phyloP scores from a whole-genome alignment of 345 rosid genomes.

The Brassica napus region DNA sequence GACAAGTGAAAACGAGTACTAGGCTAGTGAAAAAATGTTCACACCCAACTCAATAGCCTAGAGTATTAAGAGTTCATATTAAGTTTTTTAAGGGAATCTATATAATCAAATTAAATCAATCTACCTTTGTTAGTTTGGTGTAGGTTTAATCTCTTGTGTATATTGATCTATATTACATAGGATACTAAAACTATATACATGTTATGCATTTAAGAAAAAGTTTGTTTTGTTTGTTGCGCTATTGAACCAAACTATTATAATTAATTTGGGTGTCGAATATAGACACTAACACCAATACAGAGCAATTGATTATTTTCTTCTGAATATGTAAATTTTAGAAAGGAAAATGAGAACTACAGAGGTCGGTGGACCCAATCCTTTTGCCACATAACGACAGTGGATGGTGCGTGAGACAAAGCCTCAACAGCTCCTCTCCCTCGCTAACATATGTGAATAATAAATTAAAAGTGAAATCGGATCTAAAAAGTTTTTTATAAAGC shows the following conservation, averaged over 20 bases:
- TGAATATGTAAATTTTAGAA: constrained; percentile 27
- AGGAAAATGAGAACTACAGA: constrained; percentile 45
- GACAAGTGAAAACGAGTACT: constrained; percentile 35
- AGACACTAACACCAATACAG: constrained; percentile 51
- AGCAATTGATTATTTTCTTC: constrained; percentile 2
- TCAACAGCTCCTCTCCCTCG: constrained; percentile 53
- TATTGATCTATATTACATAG: constrained; percentile 6
- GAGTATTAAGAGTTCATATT: constrained; percentile 13
- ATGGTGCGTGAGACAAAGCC: constrained; percentile 63
- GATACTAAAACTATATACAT: constrained; percentile 19
- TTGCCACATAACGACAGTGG: constrained; percentile 60
- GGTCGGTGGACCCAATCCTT: constrained; percentile 88
- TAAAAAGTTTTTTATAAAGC: constrained; percentile 1
- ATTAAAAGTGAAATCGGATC: not conserved
- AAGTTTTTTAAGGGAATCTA: not conserved
- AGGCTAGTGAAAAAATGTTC: not conserved
- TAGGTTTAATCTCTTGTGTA: not conserved
- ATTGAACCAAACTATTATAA: not conserved
- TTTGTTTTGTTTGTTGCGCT: constrained; percentile 20
- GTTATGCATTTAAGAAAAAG: not conserved
- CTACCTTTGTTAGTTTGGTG: constrained; percentile 7
- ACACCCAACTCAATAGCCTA: constrained; percentile 2
- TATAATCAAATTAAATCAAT: constrained; percentile 11
- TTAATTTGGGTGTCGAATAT: constrained; percentile 53
- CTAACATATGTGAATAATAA: constrained; percentile 35